Base-by-base conservation (phyloP, 2,329 filamentous ascomycete genomes). In the Paecilomyces niveus region DNA sequence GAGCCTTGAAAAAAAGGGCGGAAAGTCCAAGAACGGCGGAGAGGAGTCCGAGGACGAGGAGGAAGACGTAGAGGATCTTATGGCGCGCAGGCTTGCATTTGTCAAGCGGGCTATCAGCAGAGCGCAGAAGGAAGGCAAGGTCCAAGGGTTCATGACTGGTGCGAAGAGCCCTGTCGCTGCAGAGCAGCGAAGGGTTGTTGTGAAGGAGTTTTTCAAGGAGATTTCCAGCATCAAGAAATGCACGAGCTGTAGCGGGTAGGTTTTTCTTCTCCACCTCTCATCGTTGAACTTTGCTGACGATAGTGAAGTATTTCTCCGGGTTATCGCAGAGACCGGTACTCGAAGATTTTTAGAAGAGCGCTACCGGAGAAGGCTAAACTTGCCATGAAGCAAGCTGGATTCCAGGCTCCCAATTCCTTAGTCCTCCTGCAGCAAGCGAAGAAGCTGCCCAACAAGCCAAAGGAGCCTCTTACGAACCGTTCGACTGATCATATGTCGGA, bases 291-390 rank as follows among this genome's bases (percentile, higher is more conserved):
- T 49, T 22, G 51, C 29, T 52, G 45, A 57, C 59, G 52, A n/a
- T 10, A 51, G 7, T 8, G 55, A 61, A 89, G 89, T 29, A 85
- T 94, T 61, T 92, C 89, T 13, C 92, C 92, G 10, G 80, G 81
- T 1, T 97, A 90, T 74, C 87, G 93, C 66, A 97, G 96, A 72
- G 93, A 99, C 68, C 84, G 89, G 51, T 94, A 86, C 67, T 89
- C 92, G 70, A 99, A 97, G 74, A 92, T 99, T 57, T 99, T 97
- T 74, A 88, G 93, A 70, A 94, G 89, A 70, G 80, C 89, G 1
- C 77, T 97, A 58, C 84, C 82, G 53, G 75, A 82, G 53, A 96
- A 95, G 72, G 86, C 94, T 35, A 85, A 86, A 70, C 83, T 85
- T 50, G 86, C 88, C 61, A 96, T 96, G 89, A 82, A 86, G 2